Percentiles rank a stretch among this genome's conserved stretches.
These are phyloP conservation scores for Ramalina peruviana DNA, from an alignment of 495 filamentous ascomycete species.

Conservation along the genomic window DNA sequence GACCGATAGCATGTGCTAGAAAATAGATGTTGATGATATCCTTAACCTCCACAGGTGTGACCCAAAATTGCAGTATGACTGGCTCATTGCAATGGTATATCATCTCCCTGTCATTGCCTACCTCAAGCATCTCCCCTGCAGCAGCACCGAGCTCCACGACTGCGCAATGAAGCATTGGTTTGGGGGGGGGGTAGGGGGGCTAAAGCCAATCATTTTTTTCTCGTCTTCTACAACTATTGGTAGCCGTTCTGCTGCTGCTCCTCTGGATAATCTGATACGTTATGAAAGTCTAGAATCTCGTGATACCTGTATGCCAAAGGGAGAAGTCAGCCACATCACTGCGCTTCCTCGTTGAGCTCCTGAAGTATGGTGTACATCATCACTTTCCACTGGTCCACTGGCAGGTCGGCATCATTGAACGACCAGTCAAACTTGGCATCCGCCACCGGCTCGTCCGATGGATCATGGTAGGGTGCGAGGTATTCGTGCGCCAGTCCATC, in stretches of 20 bases:
- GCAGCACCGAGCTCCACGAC: no score
- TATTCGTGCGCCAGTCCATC: conserved; percentile 84
- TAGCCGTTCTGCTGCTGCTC: conserved; percentile 23
- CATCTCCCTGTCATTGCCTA: no score
- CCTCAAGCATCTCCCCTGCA: no score
- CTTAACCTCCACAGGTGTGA: no score
- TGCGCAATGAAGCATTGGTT: no score
- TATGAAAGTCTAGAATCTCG: conserved; percentile 98
- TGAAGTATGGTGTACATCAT: conserved; percentile 70
- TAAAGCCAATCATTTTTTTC: no score
- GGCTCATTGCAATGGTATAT: no score
- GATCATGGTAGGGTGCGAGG: conserved; percentile 91
- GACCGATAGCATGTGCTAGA: no score
- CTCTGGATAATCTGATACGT: conserved; percentile 49
- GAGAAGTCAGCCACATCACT: conserved; percentile 17
- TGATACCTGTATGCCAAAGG: conserved; percentile 62
- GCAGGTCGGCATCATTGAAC: conserved; percentile 97
- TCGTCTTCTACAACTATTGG: conserved; percentile 3
- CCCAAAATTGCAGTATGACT: no score
- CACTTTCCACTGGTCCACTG: conserved; percentile 99
- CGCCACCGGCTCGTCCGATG: conserved; percentile 85
- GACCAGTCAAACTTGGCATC: conserved; percentile 98
- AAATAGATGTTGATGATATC: no score
- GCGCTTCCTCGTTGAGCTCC: conserved; percentile 7
- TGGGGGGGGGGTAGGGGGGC: no score